A percentile compares a stretch with the other conserved stretches of the same genome.
phyloP scores from a whole-genome alignment of 1,284 basidiomycete genomes.

The Tilletia horrida region DNA sequence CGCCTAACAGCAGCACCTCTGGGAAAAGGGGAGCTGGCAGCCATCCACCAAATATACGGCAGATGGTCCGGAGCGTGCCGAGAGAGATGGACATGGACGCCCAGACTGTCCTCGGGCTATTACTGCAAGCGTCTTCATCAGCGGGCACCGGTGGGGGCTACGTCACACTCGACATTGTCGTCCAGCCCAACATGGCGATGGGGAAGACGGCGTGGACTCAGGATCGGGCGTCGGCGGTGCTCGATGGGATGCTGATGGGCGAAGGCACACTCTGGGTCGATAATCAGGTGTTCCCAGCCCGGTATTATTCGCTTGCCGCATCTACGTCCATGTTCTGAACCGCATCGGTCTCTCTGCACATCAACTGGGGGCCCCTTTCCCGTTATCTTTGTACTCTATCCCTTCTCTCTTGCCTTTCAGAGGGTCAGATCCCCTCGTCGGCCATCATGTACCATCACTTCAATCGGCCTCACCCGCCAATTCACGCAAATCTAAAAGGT shows the following conservation, averaged over 20 bases:
- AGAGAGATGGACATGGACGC: constrained; percentile 56
- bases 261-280: constrained; percentile 95
- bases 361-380: too few species aligned
- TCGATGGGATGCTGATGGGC: constrained; percentile 82
- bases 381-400: too few species aligned
- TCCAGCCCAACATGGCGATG: constrained; percentile 62
- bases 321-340: constrained; percentile 20
- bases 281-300: constrained; percentile 64
- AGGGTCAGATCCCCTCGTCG: too few species aligned
- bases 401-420: too few species aligned
- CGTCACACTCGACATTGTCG: constrained; percentile 64
- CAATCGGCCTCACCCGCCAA: too few species aligned
- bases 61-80: constrained; percentile 55
- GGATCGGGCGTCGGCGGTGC: constrained; percentile 70
- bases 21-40: too few species aligned
- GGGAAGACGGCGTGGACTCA: constrained; percentile 70
- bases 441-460: too few species aligned
- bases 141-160: constrained; percentile 17
- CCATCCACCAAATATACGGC: not conserved
- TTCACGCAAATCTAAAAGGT: too few species aligned
- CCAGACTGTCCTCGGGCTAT: constrained; percentile 51
- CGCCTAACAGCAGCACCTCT: not conserved
- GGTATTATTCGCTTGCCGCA: constrained; percentile 38
- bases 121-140: constrained; percentile 63
- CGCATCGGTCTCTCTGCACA: too few species aligned